Base-by-base conservation (phyloP, 1,139 yeast species). In the Suhomyces kunorum region DNA sequence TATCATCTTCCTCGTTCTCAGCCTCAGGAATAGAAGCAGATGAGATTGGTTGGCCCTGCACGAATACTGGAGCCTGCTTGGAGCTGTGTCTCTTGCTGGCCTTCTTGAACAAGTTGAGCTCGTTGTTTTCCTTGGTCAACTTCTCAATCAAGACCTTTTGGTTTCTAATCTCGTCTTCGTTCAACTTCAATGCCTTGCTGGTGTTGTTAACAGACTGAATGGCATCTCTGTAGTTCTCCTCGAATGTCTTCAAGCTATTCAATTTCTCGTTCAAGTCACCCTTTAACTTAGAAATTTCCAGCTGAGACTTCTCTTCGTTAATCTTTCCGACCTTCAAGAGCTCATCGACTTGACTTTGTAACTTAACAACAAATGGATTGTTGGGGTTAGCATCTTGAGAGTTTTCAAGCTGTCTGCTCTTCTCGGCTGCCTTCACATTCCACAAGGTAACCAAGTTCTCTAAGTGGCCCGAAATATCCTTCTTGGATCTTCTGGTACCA, bases 131-230 rank as follows among this genome's bases (percentile, higher is more conserved):
- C 44, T 74, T 76, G 46, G 72, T 68, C 43, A 88, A 69, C 50
- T 75, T 76, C 40, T 74, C 77, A 49, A 81, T 75, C 25, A 70
- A 55, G 11, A 74, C 78, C 55, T 78, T 83, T 56, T 80, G 82
- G 55, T 72, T 78, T 36, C 69, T 70, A 45, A 84, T 66, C 58
- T 89, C 96, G 34, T 76, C 79, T 53, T 87, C 88, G 12, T 92
- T 83, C 52, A 82, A 59, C 46, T 78, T 79, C 43, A 88, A 72
- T 0, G 96, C 96, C 49, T 77, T 79, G 43, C 86, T 83, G 8
- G 92, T 82, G 56, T 82, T 86, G 52, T 78, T 80, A 20, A 87
- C 84, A 27, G 88, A 80, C 50, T 79, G 81, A 45, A 86, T 62
- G 1, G 94, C 85, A 53, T 82, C 81, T 44, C 78, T 78, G 62